Percentiles rank a stretch among this genome's conserved stretches.
These are phyloP conservation scores for Capronia americana DNA, from an alignment of 2,329 filamentous ascomycete species.

Conservation along the genomic window DNA sequence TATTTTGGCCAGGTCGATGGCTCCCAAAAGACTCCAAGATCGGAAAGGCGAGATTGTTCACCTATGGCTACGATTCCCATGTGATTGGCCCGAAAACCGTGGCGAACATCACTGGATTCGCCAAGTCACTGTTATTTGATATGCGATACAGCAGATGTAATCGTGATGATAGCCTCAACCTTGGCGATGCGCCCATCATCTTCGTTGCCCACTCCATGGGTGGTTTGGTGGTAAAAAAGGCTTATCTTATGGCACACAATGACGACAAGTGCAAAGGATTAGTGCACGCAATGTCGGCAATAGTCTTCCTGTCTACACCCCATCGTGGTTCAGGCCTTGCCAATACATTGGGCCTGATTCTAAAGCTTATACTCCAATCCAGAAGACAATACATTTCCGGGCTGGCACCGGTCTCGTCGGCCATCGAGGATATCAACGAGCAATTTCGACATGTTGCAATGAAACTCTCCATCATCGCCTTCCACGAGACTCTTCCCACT, in stretches of 20 bases:
- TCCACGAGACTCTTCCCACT: conserved; percentile 53
- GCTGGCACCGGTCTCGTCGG: conserved; percentile 46
- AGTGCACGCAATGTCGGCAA: conserved; percentile 19
- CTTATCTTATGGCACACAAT: conserved; percentile 23
- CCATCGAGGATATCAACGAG: conserved; percentile 53
- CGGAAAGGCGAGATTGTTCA: conserved; percentile 38
- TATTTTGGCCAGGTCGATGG: conserved; percentile 52
- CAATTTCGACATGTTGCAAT: conserved; percentile 51
- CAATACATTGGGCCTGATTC: conserved; percentile 42
- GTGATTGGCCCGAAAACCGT: conserved; percentile 15
- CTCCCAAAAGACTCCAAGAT: conserved; percentile 44
- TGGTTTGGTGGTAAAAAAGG: conserved; percentile 30
- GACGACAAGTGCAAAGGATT: conserved; percentile 18
- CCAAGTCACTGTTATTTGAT: conserved; percentile 32
- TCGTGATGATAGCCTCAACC: neutral
- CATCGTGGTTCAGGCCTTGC: conserved; percentile 43
- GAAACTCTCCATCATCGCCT: conserved; percentile 51
- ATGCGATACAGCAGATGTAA: conserved; percentile 12
- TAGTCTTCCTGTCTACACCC: conserved; percentile 44
- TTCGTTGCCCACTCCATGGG: conserved; percentile 33
- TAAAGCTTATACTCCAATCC: conserved; percentile 34
- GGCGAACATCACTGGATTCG: conserved; percentile 22
- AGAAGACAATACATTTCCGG: conserved; percentile 44
- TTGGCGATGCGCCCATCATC: conserved; percentile 27
- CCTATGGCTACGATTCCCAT: conserved; percentile 42